Base-by-base conservation (phyloP, 805 yeast species). In the Sugiyamaella qingdaonensis region DNA sequence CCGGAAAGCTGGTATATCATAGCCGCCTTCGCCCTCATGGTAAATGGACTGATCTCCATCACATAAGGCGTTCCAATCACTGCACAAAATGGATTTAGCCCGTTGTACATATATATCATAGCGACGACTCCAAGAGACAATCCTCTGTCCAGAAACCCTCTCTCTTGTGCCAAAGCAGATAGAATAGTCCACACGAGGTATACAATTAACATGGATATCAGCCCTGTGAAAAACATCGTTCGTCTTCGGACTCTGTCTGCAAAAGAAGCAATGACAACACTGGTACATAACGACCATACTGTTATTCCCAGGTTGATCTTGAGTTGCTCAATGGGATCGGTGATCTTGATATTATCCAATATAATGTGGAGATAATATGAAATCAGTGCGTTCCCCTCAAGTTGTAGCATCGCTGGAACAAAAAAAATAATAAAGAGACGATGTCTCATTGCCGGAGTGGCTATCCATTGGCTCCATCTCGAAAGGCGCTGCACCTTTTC, bases 291-390 rank as follows among this genome's bases (percentile, higher is more conserved):
- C 2, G 51, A 32, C 41, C 44, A 49, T 2, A 56, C 52, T 19
- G 53, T 57, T 21, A 59, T 42, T 4, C 61, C 61, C 16, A 54
- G 36, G 31, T 59, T 59, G 41, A 59, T 43, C 46, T 53, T 52
- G 37, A 59, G 54, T 53, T 59, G 57, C 2, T 50, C 43, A 18
- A 50, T 52, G 19, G 58, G 37, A 16, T 45, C 44, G 14, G 78
- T 77, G 60, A 80, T 77, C 54, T 84, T 84, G 62, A 80, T 78
- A 19, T 79, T 74, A 54, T 68, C 64, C 56, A 81, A 71, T 11
- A 81, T 84, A 60, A 73, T 72, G 56, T 72, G 70, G 56, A 79
- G 65, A 67, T 79, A 79, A 70, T 78, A 79, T 16, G 60, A 56
- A 16, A 56, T 52, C 29, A 58, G 32, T 2, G 60, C 54, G 44